Percentiles rank a stretch among this genome's conserved stretches.
phyloP scores from a whole-genome alignment of 2,329 filamentous ascomycete genomes.

The Ascomycota sp. region DNA sequence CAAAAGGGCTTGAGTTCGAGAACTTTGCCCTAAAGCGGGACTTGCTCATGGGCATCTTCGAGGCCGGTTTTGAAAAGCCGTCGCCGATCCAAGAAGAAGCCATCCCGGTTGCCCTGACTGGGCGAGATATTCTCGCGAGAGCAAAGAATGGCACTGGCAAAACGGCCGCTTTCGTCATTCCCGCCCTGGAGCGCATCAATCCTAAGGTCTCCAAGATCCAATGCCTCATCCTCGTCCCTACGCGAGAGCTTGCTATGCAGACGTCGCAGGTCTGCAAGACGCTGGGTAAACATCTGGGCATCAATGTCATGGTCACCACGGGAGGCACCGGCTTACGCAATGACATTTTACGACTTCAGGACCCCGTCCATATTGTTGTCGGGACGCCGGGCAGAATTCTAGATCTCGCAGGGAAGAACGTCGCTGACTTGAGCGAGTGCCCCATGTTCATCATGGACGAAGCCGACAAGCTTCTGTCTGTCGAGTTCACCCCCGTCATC shows the following conservation, averaged over 20 bases:
- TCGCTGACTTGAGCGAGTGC: conserved; percentile 89
- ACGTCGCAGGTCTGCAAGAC: conserved; percentile 99
- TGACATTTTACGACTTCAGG: conserved; percentile 86
- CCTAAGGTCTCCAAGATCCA: conserved; percentile 93
- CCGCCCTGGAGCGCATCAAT: conserved; percentile 86
- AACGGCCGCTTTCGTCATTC: conserved; percentile 94
- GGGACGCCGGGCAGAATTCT: conserved; percentile 92
- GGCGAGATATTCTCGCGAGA: conserved; percentile 82
- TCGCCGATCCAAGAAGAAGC: conserved; percentile 99
- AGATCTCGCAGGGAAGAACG: conserved; percentile 86
- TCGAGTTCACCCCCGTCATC: conserved; percentile 93
- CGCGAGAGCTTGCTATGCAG: conserved; percentile 89
- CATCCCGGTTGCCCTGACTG: conserved; percentile 87
- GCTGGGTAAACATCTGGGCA: conserved; percentile 83
- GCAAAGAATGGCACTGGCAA: conserved; percentile 98
- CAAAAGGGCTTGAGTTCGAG: conserved; percentile 93
- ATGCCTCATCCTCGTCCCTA: conserved; percentile 88
- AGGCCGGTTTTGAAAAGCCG: conserved; percentile 95
- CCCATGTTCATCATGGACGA: conserved; percentile 99
- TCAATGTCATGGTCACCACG: conserved; percentile 99
- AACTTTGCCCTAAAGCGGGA: conserved; percentile 91
- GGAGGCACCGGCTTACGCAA: conserved; percentile 89
- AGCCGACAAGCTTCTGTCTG: conserved; percentile 89
- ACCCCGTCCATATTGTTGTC: conserved; percentile 92
- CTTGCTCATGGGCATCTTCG: conserved; percentile 96